Evolutionary conservation across 345 rosid species (phyloP).

Genomic region (Rhizophora mangle): DNA sequence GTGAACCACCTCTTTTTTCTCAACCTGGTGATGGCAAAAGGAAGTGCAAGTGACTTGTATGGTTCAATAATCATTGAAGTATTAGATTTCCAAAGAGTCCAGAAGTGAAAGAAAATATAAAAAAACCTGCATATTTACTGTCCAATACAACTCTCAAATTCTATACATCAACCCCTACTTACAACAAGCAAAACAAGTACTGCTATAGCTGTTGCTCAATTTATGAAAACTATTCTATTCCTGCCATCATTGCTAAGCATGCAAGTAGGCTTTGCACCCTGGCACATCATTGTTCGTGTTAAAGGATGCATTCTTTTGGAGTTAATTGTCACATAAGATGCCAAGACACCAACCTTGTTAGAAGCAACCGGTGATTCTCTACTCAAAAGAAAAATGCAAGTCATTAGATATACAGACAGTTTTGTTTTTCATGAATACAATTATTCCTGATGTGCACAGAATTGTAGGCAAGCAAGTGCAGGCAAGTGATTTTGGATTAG

Average conservation of each 20-base stretch:
- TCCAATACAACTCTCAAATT: neutral
- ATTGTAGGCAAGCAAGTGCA: no score
- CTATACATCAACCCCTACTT: neutral
- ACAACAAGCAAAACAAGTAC: conserved; percentile 1
- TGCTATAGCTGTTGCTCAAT: conserved; percentile 1
- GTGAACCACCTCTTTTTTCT: no score
- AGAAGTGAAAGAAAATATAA: neutral
- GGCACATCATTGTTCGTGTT: conserved; percentile 8
- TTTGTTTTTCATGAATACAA: no score
- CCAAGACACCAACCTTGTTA: neutral
- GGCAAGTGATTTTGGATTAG: no score
- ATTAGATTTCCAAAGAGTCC: no score
- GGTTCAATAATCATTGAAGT: no score
- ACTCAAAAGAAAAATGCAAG: conserved; percentile 1
- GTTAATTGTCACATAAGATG: neutral
- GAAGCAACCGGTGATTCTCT: conserved; percentile 19
- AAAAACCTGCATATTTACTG: neutral
- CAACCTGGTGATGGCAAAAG: no score
- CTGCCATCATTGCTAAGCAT: conserved; percentile 1
- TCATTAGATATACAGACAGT: neutral
- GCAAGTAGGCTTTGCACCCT: conserved; percentile 11
- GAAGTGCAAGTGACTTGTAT: no score
- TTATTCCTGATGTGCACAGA: no score
- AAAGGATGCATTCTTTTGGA: neutral
- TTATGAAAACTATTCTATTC: neutral